Evolutionary conservation across 1,139 yeast genomes (phyloP).

Genomic region (Kazachstania sp.): DNA sequence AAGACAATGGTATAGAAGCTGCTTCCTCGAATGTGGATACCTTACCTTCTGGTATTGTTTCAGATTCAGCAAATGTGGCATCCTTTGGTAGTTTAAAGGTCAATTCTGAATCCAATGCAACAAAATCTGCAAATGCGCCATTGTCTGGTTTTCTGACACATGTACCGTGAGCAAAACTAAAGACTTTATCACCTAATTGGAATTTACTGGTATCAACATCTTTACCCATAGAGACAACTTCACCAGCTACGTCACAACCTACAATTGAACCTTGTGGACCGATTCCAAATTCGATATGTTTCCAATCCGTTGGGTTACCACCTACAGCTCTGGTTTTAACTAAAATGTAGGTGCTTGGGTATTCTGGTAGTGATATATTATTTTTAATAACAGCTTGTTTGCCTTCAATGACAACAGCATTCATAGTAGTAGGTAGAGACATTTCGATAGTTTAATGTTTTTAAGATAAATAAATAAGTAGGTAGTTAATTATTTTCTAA

Average conservation of each 20-base stretch:
- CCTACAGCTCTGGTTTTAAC: conserved; percentile 53
- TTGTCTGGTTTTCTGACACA: conserved; percentile 31
- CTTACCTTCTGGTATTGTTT: conserved; percentile 31
- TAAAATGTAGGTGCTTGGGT: conserved; percentile 39
- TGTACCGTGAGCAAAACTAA: conserved; percentile 43
- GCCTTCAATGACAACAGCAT: conserved; percentile 31
- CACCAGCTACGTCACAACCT: conserved; percentile 39
- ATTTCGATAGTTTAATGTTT: no score
- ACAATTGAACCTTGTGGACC: conserved; percentile 41
- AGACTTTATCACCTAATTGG: conserved; percentile 48
- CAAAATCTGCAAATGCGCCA: conserved; percentile 59
- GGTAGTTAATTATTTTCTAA: no score
- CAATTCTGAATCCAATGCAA: conserved; percentile 34
- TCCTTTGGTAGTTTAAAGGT: conserved; percentile 31
- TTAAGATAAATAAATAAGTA: no score
- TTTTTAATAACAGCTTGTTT: conserved; percentile 22
- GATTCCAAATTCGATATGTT: conserved; percentile 38
- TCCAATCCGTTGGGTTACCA: conserved; percentile 72
- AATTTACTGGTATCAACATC: conserved; percentile 36
- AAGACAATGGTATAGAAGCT: conserved; percentile 46
- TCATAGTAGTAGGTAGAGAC: conserved; percentile 27
- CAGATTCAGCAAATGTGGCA: conserved; percentile 16
- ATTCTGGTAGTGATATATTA: conserved; percentile 35
- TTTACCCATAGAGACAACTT: conserved; percentile 42
- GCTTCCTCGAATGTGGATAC: conserved; percentile 53